Evolutionary conservation across 352 stramenopile genomes (phyloP), one percentile per base, ranked within the genome.

Genomic region (Phytopythium mirpurense): DNA sequence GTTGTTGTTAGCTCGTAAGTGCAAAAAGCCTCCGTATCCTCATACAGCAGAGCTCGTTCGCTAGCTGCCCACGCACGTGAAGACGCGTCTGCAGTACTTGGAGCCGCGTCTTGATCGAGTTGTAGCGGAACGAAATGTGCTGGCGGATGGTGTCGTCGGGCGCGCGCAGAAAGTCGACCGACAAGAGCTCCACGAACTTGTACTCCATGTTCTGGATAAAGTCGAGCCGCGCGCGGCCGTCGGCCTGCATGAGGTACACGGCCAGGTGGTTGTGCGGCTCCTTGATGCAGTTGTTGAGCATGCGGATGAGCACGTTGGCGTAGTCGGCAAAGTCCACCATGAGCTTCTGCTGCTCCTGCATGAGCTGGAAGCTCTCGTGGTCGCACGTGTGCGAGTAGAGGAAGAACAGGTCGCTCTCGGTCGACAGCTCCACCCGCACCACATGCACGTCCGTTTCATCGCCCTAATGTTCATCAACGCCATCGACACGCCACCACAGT

Each of bases 121-220:
- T 97, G 72, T 98, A 98, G 15, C 91, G 76, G 61, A 96, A 98
- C 18, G 86, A 83, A 38, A 98, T 97, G 54, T 97, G 88, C 58
- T 97, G 81, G 43, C 93, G 90, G 31, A 96, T 92, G 15, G 86
- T 76, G 38, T 96, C 90, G 14, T 98, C 92, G 6, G 72, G 66
- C 23, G 86, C 86, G n/a, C 91, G 81, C 58, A 87, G 73, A 52
- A 97, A 98, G 44, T 96, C 80, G 18, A 96, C 82, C 0, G 83
- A 96, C 15, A 98, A 78, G 11, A 98, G 67, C 71, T 98, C 93
- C 31, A 98, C 88, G 63, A 98, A 98, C 54, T 97, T 98, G 83
- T 97, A 98, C 72, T 97, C 88, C 92, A 98, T 97, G 60, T 98
- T 98, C 69, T 96, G 88, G 57, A 98, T 98, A 56, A 98, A 96